These are phyloP conservation scores for Fusarium lateritium DNA, from an alignment of 2,329 filamentous ascomycete genomes.

Conservation along the genomic window DNA sequence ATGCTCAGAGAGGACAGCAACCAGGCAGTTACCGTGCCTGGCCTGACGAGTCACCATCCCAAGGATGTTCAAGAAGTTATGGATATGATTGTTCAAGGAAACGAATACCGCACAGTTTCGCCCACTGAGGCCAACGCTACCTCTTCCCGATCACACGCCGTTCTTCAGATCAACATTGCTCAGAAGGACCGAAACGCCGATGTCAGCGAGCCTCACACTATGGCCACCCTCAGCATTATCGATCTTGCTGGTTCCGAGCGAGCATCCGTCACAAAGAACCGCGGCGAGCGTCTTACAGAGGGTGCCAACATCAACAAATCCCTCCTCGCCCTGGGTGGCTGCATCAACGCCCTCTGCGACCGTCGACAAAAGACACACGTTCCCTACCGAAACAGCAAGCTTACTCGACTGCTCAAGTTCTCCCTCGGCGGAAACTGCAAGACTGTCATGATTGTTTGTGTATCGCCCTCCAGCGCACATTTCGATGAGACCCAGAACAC, in stretches of 20 bases:
- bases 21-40: slow-evolving; percentile 90
- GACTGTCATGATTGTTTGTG: slow-evolving; percentile 99
- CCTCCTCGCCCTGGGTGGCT: slow-evolving; percentile 91
- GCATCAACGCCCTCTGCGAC: slow-evolving; percentile 98
- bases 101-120: slow-evolving; percentile 94
- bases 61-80: slow-evolving; percentile 96
- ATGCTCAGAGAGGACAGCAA: slow-evolving; percentile 97
- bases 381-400: slow-evolving; percentile 97
- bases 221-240: slow-evolving; percentile 98
- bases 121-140: slow-evolving; percentile 98
- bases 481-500: slow-evolving; percentile 99
- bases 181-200: slow-evolving; percentile 94
- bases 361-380: slow-evolving; percentile 92
- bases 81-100: slow-evolving; percentile 98
- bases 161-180: slow-evolving; percentile 96
- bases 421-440: slow-evolving; percentile 98
- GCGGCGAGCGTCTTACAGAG: slow-evolving; percentile 90
- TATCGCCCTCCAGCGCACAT: slow-evolving; percentile 95
- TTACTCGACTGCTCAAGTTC: slow-evolving; percentile 95
- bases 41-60: slow-evolving; percentile 91
- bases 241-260: slow-evolving; percentile 96
- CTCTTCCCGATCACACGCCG: slow-evolving; percentile 95
- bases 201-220: slow-evolving; percentile 94
- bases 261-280: slow-evolving; percentile 96
- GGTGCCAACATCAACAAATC: slow-evolving; percentile 99